Conservation (phyloP, 352 stramenopile genomes). For the Globisporangium spinosum region DNA sequence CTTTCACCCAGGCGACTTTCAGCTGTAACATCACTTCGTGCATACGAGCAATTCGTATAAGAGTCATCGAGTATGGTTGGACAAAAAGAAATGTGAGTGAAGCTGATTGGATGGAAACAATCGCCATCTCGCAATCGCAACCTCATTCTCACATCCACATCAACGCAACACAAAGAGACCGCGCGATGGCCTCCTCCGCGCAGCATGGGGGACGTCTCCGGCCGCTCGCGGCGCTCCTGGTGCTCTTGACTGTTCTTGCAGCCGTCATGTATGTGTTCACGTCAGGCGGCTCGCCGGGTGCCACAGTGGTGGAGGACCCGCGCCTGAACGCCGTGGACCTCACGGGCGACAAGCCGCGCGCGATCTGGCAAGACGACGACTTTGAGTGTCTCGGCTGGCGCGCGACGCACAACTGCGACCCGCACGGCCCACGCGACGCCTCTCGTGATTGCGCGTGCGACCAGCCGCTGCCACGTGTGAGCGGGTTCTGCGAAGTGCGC, state of each 20-base stretch:
- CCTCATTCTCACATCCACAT: neutral
- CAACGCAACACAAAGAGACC: neutral
- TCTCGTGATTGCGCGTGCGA: constrained; percentile 36
- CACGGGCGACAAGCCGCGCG: constrained; percentile 26
- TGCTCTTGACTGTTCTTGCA: neutral
- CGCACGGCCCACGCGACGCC: constrained; percentile 42
- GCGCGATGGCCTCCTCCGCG: neutral
- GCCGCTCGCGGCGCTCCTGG: constrained; percentile 12
- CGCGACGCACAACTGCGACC: constrained; percentile 62
- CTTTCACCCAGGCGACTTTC: neutral
- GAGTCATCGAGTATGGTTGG: neutral
- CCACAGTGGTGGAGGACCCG: constrained; percentile 13
- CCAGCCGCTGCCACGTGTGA: constrained; percentile 35
- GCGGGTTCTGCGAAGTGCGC: constrained; percentile 62
- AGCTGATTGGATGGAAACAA: neutral
- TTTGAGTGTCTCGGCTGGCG: constrained; percentile 74
- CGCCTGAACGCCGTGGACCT: constrained; percentile 43
- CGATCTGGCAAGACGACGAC: constrained; percentile 45
- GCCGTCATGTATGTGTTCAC: neutral
- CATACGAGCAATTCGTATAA: neutral
- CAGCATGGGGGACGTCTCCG: neutral
- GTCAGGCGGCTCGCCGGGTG: neutral
- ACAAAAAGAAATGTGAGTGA: neutral
- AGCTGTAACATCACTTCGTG: neutral
- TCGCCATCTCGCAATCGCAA: neutral